Evolutionary conservation across 2,329 filamentous ascomycete species (phyloP), one percentile per base, ranked within the genome.

Genomic region (Proliferodiscus dingleyae): DNA sequence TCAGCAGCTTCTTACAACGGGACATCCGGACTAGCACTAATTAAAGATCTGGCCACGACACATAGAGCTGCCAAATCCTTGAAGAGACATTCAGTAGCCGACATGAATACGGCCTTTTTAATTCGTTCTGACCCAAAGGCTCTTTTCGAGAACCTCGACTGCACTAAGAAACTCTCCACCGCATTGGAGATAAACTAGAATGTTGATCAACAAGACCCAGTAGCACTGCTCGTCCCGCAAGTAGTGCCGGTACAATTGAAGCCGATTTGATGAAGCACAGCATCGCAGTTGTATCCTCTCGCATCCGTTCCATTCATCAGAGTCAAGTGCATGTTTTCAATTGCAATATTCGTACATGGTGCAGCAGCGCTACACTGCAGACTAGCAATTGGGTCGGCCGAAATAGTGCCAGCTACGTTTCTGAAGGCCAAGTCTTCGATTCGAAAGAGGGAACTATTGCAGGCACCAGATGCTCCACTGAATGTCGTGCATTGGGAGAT

Each of bases 401-500:
- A 18, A 2, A 47, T 51, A 3, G 57, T 60, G 0, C 61, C 58
- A 0, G 39, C 45, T 1, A 61, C 40, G 19, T 54, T 48, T 3
- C 21, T 4, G 7, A 7, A 24, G 30, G 16, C 62, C 45, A 70
- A 48, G 41, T 68, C 60, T 2, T 52, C 49, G 24, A 72, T 58
- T 42, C 71, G 60, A 46, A 72, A 71, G 26, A 63, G 52, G 2
- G 61, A 64, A 16, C 63, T 66, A 0, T 62, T 65, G 51, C 66
- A 70, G 33, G 68, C 65, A 0, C 66, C 64, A 4, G 53, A 51
- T 3, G 60, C 61, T 8, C 63, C 65, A 4, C 43, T 62, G 45
- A 64, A 68, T 1, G 57, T 55, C 1, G 66, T 69, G 49, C 68
- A 70, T 43, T 70, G 67, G 1, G 60, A 64, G 23, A 70, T 63